Base-by-base conservation (phyloP, 495 filamentous ascomycete genomes). In the Aspergillus bertholletiae region DNA sequence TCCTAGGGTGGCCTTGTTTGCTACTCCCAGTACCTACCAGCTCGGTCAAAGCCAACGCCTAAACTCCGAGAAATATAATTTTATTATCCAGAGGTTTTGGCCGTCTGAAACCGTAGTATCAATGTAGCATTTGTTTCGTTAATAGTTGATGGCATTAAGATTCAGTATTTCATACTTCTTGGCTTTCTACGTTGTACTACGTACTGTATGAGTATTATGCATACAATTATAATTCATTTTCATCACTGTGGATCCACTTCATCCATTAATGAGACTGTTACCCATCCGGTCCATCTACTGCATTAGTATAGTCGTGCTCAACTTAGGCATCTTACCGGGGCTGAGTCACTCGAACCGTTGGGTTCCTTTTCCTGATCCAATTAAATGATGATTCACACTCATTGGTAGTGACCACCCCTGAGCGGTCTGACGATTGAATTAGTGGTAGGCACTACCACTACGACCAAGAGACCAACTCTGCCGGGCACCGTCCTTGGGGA, bases 1-100 rank as follows among this genome's bases (percentile, higher is more conserved):
- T 46, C 20, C 48, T 39, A 53, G 50, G n/a, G 37, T 22, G n/a
- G 37, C 32, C 51, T 8, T 37, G 28, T 49, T 35, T 53, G 27
- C 18, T 53, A 43, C 45, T 30, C 20, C 20, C 51, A 6, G 50
- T 53, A 49, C 41, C 9, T 47, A 13, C 43, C 23, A 23, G 43
- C 43, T n/a, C n/a, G n/a, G n/a, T n/a, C n/a, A n/a, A n/a, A n/a
- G n/a, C n/a, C n/a, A n/a, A n/a, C n/a, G n/a, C 30, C 18, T 34
- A 27, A 11, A 32, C 46, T 32, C 46, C 11, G 46, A 15, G n/a
- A n/a, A 3, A 18, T 30, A n/a, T n/a, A n/a, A n/a, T n/a, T n/a
- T n/a, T n/a, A n/a, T n/a, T n/a, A n/a, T n/a, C n/a, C n/a, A n/a
- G n/a, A n/a, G n/a, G n/a, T 6, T 32, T 49, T 49, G 18, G 12